Evolutionary conservation across 371 early-diverging fungal genomes (phyloP), one percentile per base, ranked within the genome.

Genomic region (Syncephalastrum racemosum): DNA sequence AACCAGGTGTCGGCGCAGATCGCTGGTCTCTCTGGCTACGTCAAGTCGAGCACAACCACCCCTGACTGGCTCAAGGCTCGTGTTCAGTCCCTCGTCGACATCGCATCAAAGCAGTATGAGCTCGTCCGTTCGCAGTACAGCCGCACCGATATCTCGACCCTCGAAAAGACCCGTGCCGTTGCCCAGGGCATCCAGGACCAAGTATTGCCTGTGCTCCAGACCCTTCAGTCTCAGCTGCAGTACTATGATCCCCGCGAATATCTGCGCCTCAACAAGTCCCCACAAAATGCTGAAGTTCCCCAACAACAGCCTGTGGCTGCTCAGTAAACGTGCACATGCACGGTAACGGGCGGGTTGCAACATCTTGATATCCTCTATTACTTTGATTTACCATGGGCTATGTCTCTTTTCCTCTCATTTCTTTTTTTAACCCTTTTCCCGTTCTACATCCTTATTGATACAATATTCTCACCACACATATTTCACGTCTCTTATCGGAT

Each of bases 101-200:
- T 73, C n/a, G 70, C 77, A 22, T 67, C 75, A 16, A 63, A 78
- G 42, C 79, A 82, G 39, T 63, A 79, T 39, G 67, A 54, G 3
- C 56, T 62, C 7, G 73, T 80, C 53, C 63, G 67, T 50, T 47
- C 48, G 18, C 77, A 84, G 54, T 60, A 75, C 18, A 62, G 56
- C 53, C 75, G 82, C 53, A 67, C 59, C 7, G 82, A 85, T 53
- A 60, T 80, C 42, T 59, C 70, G 19, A 60, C 73, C 14, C 41
- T 68, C 46, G 80, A 81, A 46, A 85, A 83, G 69, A 70, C 77
- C 15, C 76, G 71, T 53, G 74, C 72, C 47, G 67, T 84, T 18
- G 55, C 77, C 39, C 51, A 68, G 14, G 42, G 71, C 46, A 66
- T 82, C 43, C 79, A 80, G 42, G 59, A 72, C 22, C 78, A 84